Percentiles rank a stretch among this genome's conserved stretches.
phyloP scores from a whole-genome alignment of 345 rosid species.

The Lumnitzera racemosa region DNA sequence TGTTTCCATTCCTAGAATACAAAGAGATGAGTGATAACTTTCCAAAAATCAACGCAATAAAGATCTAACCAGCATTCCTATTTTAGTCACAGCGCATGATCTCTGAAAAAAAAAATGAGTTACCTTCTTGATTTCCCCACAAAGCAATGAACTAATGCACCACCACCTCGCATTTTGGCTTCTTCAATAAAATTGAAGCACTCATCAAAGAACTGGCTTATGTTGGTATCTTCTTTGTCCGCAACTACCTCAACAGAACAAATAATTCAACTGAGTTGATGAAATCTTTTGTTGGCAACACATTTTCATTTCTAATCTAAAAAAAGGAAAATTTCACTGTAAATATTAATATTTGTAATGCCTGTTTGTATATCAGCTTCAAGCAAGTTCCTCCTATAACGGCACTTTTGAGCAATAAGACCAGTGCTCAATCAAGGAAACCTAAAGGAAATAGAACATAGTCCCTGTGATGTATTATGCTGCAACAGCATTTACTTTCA shows the following conservation, averaged over 20 bases:
- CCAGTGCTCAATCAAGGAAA: too few relatives aligned
- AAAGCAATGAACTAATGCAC: constrained; percentile 69
- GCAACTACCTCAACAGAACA: constrained; percentile 17
- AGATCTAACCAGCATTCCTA: not conserved
- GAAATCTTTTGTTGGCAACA: not conserved
- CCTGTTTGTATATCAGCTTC: too few relatives aligned
- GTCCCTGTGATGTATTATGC: too few relatives aligned
- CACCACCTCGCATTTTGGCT: constrained; percentile 56
- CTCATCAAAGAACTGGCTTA: constrained; percentile 51
- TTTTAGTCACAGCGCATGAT: not conserved
- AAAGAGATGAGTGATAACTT: not conserved
- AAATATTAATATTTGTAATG: too few relatives aligned
- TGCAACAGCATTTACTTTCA: too few relatives aligned
- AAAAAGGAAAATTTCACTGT: not conserved
- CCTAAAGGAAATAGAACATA: too few relatives aligned
- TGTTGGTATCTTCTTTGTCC: constrained; percentile 54
- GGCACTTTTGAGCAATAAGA: too few relatives aligned
- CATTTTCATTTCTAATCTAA: not conserved
- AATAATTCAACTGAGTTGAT: not conserved
- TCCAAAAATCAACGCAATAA: not conserved
- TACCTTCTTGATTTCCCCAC: constrained; percentile 65
- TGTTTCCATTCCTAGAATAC: too few relatives aligned
- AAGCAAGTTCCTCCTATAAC: too few relatives aligned
- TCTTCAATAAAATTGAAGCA: constrained; percentile 60
- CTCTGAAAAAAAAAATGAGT: not conserved